Percentiles rank a stretch among this genome's conserved stretches.
phyloP scores from a whole-genome alignment of 2,329 filamentous ascomycete genomes.

The Podosphaera xanthii region DNA sequence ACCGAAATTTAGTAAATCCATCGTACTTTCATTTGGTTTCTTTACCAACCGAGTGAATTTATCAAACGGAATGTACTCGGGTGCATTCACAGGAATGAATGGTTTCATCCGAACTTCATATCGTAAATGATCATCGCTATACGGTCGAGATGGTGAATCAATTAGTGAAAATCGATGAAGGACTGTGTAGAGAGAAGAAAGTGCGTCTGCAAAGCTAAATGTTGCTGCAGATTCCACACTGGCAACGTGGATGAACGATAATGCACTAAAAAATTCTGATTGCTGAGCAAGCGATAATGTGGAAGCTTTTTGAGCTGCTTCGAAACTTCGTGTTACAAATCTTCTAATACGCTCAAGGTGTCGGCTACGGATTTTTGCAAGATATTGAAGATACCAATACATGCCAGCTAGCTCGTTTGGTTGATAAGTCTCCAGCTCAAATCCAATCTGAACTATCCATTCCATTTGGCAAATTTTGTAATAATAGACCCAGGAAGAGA shows the following conservation, averaged over 20 bases:
- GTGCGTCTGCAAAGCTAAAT: slow-evolving; percentile 26
- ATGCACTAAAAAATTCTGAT: slow-evolving; percentile 24
- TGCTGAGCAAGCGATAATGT: slow-evolving; percentile 14
- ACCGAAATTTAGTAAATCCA: slow-evolving; percentile 17
- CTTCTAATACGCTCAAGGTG: slow-evolving; percentile 52
- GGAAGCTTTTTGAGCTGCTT: slow-evolving; percentile 4
- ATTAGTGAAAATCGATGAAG: slow-evolving; percentile 20
- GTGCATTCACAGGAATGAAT: slow-evolving; percentile 34
- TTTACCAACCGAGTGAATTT: slow-evolving; percentile 24
- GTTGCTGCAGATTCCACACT: slow-evolving; percentile 43
- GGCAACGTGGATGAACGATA: slow-evolving; percentile 33
- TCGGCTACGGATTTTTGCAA: slow-evolving; percentile 35
- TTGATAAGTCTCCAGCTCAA: slow-evolving; percentile 80
- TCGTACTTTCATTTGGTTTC: slow-evolving; percentile 18
- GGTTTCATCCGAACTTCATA: slow-evolving; percentile 53
- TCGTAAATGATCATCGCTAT: slow-evolving; percentile 31
- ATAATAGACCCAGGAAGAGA: slow-evolving; percentile 75
- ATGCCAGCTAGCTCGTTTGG: slow-evolving; percentile 65
- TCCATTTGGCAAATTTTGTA: slow-evolving; percentile 81
- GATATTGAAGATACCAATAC: slow-evolving; percentile 73
- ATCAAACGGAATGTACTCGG: slow-evolving; percentile 31
- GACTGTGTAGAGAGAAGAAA: slow-evolving; percentile 29
- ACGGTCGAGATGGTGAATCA: slow-evolving; percentile 22
- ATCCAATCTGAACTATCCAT: slow-evolving; percentile 72
- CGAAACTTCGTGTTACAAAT: slow-evolving; percentile 25